phyloP scores from a whole-genome alignment of 345 rosid species.

The Litchi chinensis region DNA sequence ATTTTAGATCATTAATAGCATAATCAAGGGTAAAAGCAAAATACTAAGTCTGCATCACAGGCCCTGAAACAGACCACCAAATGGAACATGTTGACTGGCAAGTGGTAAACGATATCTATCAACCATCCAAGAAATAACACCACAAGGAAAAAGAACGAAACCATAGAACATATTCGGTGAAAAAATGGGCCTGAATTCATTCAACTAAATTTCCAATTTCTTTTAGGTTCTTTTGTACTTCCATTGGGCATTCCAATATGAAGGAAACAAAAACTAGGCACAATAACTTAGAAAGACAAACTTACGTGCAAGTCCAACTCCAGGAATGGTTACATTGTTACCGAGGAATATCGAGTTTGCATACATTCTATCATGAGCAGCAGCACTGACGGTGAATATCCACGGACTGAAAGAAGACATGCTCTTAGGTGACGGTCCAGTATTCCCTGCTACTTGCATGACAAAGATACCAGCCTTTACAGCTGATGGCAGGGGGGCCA shows the following conservation, averaged over 20 bases:
- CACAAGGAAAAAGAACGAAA: neutral
- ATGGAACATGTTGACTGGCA: neutral
- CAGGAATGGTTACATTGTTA: slow-evolving; percentile 75
- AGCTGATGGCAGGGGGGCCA: slow-evolving; percentile 89
- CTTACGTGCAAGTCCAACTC: slow-evolving; percentile 96
- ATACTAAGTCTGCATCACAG: neutral
- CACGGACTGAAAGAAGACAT: slow-evolving; percentile 97
- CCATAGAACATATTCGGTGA: neutral
- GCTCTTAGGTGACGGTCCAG: slow-evolving; percentile 97
- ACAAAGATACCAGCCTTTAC: slow-evolving; percentile 89
- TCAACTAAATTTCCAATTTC: neutral
- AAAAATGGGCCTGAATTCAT: neutral
- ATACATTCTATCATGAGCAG: slow-evolving; percentile 83
- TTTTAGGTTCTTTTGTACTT: neutral
- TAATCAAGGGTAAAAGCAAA: slow-evolving; percentile 1
- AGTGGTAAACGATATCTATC: neutral
- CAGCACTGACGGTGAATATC: slow-evolving; percentile 94
- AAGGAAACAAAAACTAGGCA: neutral
- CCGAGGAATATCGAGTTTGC: slow-evolving; percentile 76
- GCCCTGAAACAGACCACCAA: neutral
- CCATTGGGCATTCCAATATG: neutral
- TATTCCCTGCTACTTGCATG: slow-evolving; percentile 98
- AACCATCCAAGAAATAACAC: neutral
- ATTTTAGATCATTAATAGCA: neutral
- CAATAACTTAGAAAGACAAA: slow-evolving; percentile 20